phyloP scores from a whole-genome alignment of 1,139 yeast species.

The Hansenula sp. region DNA sequence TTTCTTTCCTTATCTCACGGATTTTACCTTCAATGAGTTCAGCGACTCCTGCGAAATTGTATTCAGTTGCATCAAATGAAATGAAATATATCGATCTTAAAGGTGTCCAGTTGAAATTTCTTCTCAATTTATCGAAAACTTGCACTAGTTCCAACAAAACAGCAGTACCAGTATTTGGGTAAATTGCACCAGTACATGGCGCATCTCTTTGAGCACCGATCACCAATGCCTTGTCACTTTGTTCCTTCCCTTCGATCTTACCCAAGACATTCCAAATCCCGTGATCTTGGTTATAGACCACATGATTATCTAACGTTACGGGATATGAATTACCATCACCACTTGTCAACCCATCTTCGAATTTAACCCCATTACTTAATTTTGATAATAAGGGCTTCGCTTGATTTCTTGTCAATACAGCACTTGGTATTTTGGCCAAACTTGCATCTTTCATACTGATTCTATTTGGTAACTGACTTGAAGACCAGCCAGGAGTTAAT shows the following conservation, averaged over 20 bases:
- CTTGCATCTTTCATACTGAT: conserved; percentile 44
- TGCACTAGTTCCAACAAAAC: conserved; percentile 69
- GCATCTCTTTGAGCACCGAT: conserved; percentile 88
- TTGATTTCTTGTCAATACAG: conserved; percentile 74
- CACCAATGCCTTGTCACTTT: conserved; percentile 65
- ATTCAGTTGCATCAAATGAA: conserved; percentile 83
- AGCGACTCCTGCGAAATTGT: conserved; percentile 80
- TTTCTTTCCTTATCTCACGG: conserved; percentile 53
- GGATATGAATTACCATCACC: conserved; percentile 28
- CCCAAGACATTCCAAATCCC: conserved; percentile 79
- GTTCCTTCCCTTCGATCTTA: conserved; percentile 77
- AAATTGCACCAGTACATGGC: conserved; percentile 68
- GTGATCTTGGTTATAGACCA: conserved; percentile 57
- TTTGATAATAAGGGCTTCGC: conserved; percentile 47
- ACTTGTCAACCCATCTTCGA: conserved; percentile 33
- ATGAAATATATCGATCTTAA: conserved; percentile 77
- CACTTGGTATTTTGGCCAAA: conserved; percentile 64
- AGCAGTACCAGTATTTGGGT: conserved; percentile 75
- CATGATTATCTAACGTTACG: conserved; percentile 39
- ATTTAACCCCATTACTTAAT: conserved; percentile 44
- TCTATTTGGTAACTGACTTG: conserved; percentile 30
- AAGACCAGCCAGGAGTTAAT: conserved; percentile 73
- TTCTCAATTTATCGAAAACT: conserved; percentile 62
- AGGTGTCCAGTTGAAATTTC: conserved; percentile 76
- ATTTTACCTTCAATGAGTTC: conserved; percentile 68